Conservation (phyloP, 2,329 filamentous ascomycete species). For the Onygenales sp. region DNA sequence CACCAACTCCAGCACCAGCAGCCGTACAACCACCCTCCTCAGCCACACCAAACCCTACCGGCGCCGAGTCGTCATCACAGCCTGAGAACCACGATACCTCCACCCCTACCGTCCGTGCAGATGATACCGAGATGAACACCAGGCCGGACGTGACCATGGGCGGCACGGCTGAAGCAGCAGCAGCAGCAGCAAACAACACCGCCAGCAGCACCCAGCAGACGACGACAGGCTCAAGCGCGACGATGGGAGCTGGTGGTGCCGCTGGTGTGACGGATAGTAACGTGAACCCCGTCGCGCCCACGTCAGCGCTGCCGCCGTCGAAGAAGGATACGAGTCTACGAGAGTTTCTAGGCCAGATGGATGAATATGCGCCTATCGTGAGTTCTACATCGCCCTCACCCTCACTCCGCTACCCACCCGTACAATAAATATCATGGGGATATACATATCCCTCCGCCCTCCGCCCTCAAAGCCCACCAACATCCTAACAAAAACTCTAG, state of each 20-base stretch:
- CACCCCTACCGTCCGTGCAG: neutral
- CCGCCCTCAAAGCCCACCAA: neutral
- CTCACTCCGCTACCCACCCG: neutral
- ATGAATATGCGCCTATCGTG: conserved; percentile 96
- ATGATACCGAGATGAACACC: conserved; percentile 4
- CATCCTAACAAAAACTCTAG: conserved; percentile 36
- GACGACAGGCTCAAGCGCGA: neutral
- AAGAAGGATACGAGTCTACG: conserved; percentile 88
- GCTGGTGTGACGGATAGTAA: conserved; percentile 19
- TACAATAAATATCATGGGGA: neutral
- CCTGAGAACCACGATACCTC: neutral
- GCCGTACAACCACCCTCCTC: neutral
- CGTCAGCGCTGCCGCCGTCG: conserved; percentile 44
- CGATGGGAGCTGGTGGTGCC: conserved; percentile 9
- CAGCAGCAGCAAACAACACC: neutral
- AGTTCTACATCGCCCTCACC: conserved; percentile 24
- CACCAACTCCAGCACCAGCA: conserved; percentile 1
- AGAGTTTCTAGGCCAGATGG: conserved; percentile 93
- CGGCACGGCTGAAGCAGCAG: conserved; percentile 9
- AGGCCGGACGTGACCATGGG: conserved; percentile 11
- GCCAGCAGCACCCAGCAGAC: neutral
- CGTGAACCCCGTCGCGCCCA: conserved; percentile 15
- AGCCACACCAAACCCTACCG: neutral
- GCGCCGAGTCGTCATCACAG: neutral
- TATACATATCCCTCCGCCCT: neutral